These are phyloP conservation scores for Lachnellula cervina DNA, from an alignment of 2,329 filamentous ascomycete species.

Conservation along the genomic window DNA sequence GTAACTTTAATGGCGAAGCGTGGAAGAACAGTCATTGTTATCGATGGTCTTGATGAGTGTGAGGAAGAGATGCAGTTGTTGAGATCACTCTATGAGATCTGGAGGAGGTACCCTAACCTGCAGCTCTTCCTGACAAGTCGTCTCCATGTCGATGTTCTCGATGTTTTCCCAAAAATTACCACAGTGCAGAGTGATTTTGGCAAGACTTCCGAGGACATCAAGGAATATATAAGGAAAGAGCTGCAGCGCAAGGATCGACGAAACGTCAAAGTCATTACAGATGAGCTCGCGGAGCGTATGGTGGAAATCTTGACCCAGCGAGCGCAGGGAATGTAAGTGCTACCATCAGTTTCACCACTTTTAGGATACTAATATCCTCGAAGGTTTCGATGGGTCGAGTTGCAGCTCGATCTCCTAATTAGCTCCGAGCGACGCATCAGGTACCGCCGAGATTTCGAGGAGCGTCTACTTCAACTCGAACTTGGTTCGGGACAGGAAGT, in stretches of 20 bases:
- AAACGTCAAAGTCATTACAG: conserved; percentile 5
- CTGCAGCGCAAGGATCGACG: conserved; percentile 1
- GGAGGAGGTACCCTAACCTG: conserved; percentile 2
- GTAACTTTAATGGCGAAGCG: background rate
- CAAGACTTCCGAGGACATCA: conserved; percentile 6
- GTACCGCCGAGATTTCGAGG: conserved; percentile 8
- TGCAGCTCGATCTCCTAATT: conserved; percentile 10
- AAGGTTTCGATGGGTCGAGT: conserved; percentile 8
- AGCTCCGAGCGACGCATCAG: conserved; percentile 11
- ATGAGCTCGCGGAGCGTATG: conserved; percentile 7
- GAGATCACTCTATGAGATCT: conserved; percentile 5
- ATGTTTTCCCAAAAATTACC: background rate
- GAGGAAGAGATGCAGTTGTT: conserved; percentile 6
- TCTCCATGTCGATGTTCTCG: conserved; percentile 1
- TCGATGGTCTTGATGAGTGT: background rate
- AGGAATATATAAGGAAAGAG: conserved; percentile 2
- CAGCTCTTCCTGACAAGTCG: conserved; percentile 8
- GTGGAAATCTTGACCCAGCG: conserved; percentile 4
- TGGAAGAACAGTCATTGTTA: too few species aligned
- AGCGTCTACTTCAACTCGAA: conserved; percentile 7
- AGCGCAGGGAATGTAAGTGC: conserved; percentile 10
- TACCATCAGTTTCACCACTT: too few species aligned
- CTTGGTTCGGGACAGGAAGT: conserved; percentile 10
- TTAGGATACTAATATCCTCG: too few species aligned
- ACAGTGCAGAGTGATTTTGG: conserved; percentile 3